Evolutionary conservation across 257 asterid species (phyloP).

Genomic region (Forsythia viridissima): DNA sequence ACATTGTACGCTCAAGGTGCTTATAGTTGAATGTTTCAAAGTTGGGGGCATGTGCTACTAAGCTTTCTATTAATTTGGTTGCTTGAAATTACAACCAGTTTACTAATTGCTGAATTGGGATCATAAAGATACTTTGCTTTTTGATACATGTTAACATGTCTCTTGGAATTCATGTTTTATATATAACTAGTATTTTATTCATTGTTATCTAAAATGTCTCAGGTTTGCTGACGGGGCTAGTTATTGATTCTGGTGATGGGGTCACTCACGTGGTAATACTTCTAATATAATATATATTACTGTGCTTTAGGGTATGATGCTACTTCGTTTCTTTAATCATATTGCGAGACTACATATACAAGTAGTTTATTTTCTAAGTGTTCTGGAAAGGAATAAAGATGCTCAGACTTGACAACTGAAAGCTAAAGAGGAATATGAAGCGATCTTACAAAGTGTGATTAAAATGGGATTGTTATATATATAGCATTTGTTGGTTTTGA

Average conservation of each 20-base stretch:
- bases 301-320: slow-evolving; percentile 10
- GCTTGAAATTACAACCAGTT: slow-evolving; percentile 14
- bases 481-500: background rate
- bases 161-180: slow-evolving; percentile 9
- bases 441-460: background rate
- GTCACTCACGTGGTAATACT: slow-evolving; percentile 92
- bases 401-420: background rate
- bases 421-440: background rate
- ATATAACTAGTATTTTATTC: slow-evolving; percentile 24
- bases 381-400: slow-evolving; percentile 5
- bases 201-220: slow-evolving; percentile 30
- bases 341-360: slow-evolving; percentile 11
- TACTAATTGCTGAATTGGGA: slow-evolving; percentile 19
- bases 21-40: slow-evolving; percentile 28
- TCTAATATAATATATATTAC: background rate
- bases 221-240: slow-evolving; percentile 97
- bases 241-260: slow-evolving; percentile 97
- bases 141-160: slow-evolving; percentile 1
- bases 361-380: slow-evolving; percentile 21
- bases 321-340: background rate
- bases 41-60: background rate
- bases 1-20: slow-evolving; percentile 99
- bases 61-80: slow-evolving; percentile 7
- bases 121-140: slow-evolving; percentile 17
- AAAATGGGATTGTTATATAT: background rate